phyloP scores from a whole-genome alignment of 192 early-diverging fungal species.

The Rhizoclosmatium globosum region DNA sequence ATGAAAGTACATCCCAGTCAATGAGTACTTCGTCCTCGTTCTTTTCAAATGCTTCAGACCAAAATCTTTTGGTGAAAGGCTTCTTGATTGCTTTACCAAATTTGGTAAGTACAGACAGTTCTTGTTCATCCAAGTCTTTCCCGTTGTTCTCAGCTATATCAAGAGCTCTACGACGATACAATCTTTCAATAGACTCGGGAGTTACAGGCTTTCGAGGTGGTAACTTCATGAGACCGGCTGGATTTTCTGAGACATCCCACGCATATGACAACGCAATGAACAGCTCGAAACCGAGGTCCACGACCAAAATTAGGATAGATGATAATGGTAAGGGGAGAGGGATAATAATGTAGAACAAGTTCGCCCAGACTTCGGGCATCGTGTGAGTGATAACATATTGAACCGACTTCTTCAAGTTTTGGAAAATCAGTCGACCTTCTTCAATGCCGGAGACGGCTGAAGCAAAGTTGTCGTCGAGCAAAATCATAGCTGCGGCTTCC shows the following conservation, averaged over 20 bases:
- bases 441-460: conserved; percentile 90
- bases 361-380: conserved; percentile 86
- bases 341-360: conserved; percentile 83
- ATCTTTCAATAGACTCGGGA: conserved; percentile 36
- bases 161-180: conserved; percentile 12
- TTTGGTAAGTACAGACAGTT: background rate
- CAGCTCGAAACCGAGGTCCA: conserved; percentile 95
- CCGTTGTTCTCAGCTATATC: conserved; percentile 20
- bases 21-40: conserved; percentile 81
- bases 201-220: conserved; percentile 90
- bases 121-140: background rate
- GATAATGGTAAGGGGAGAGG: conserved; percentile 85
- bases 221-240: conserved; percentile 78
- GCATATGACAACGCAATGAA: conserved; percentile 86
- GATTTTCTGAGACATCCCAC: conserved; percentile 80
- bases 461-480: conserved; percentile 98
- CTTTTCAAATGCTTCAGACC: conserved; percentile 44
- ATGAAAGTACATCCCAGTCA: conserved; percentile 82
- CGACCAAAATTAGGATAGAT: conserved; percentile 84
- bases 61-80: conserved; percentile 37
- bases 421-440: conserved; percentile 93
- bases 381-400: conserved; percentile 78
- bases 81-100: background rate
- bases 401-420: conserved; percentile 93
- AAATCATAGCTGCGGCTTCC: conserved; percentile 90